Evolutionary conservation across 176 grass and related monocot genomes (phyloP).

Genomic region (Otatea glauca): DNA sequence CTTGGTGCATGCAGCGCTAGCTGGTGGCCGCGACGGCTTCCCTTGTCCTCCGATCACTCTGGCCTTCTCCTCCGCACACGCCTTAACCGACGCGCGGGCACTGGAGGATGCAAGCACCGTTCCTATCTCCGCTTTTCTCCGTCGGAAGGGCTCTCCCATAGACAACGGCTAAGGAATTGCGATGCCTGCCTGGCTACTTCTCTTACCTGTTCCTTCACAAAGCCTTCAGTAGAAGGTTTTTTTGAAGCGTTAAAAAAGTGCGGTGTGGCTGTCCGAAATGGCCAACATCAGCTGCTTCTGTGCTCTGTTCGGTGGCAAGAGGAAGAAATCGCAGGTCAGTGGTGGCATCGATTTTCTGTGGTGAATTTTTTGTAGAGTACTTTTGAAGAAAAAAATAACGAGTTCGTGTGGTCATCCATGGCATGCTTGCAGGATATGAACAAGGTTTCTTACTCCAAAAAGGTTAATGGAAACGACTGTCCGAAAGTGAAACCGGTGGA

Average conservation of each 20-base stretch:
- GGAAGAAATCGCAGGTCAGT: slow-evolving; percentile 65
- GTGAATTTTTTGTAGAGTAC: slow-evolving; percentile 13
- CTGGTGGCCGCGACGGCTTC: slow-evolving; percentile 27
- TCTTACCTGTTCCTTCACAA: background rate
- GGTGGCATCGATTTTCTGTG: background rate
- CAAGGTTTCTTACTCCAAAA: slow-evolving; percentile 46
- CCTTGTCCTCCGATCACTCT: slow-evolving; percentile 50
- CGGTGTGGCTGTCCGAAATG: slow-evolving; percentile 47
- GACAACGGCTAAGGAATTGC: slow-evolving; percentile 58
- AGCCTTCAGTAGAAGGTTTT: background rate
- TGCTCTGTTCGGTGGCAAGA: slow-evolving; percentile 54
- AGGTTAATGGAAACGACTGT: slow-evolving; percentile 46
- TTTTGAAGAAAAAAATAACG: background rate
- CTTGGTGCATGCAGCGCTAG: background rate
- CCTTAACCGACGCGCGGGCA: slow-evolving; percentile 63
- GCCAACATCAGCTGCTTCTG: slow-evolving; percentile 69
- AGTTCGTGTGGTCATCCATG: slow-evolving; percentile 2
- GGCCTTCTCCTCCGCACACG: slow-evolving; percentile 57
- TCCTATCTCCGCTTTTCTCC: slow-evolving; percentile 50
- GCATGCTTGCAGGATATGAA: slow-evolving; percentile 42
- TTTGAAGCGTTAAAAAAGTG: background rate
- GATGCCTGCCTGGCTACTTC: background rate
- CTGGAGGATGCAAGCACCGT: slow-evolving; percentile 42
- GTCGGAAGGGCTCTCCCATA: slow-evolving; percentile 57
- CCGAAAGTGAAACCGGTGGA: slow-evolving; percentile 75